Percentiles rank a stretch among this genome's conserved stretches.
These are phyloP conservation scores for Steccherinum ochraceum DNA, from an alignment of 768 basidiomycete species.

Conservation along the genomic window DNA sequence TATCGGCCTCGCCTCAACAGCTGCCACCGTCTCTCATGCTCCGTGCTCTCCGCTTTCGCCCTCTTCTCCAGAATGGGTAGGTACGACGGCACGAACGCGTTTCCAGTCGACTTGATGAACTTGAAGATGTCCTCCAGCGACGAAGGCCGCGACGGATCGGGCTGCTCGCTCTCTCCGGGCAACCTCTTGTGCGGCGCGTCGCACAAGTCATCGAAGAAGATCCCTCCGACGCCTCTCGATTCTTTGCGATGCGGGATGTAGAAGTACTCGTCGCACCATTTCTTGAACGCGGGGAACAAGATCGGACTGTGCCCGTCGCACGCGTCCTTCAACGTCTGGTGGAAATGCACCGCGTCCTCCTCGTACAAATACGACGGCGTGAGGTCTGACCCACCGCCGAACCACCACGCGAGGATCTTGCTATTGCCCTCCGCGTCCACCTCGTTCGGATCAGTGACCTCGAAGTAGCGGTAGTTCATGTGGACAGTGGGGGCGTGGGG, in stretches of 20 bases:
- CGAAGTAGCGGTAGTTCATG: conserved; percentile 97
- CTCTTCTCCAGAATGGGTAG: conserved; percentile 74
- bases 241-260: conserved; percentile 84
- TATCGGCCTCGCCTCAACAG: conserved; percentile 86
- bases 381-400: conserved; percentile 92
- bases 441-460: conserved; percentile 55
- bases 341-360: conserved; percentile 86
- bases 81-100: conserved; percentile 86
- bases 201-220: conserved; percentile 95
- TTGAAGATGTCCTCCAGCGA: conserved; percentile 68
- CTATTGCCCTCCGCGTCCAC: conserved; percentile 31
- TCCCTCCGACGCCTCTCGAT: conserved; percentile 83
- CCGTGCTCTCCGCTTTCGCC: conserved; percentile 47
- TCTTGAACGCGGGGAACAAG: conserved; percentile 78
- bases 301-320: conserved; percentile 66
- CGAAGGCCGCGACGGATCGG: conserved; percentile 38
- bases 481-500: conserved; percentile 93
- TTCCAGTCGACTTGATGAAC: conserved; percentile 65
- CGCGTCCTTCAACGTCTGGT: conserved; percentile 64
- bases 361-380: conserved; percentile 91
- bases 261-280: conserved; percentile 98
- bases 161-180: conserved; percentile 13
- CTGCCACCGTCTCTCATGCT: conserved; percentile 84
- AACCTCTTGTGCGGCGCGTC: conserved; percentile 62
- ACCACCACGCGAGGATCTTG: conserved; percentile 90